Conservation (phyloP, 805 yeast species). For the Candida xiaguanensis region DNA sequence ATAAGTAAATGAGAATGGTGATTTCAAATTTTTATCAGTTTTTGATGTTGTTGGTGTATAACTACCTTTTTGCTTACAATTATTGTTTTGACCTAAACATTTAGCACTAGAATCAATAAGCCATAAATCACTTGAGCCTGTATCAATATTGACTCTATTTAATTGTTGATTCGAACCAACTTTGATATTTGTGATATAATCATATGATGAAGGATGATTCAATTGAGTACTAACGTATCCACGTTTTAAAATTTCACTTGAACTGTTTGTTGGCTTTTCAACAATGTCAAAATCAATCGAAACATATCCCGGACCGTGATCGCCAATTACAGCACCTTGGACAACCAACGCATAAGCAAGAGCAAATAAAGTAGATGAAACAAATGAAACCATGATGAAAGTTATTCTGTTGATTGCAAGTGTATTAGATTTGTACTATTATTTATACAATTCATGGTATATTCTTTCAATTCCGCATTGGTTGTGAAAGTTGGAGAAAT, state of each 20-base stretch:
- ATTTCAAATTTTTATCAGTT: constrained; percentile 2
- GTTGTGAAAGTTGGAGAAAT: no score
- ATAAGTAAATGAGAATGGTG: constrained; percentile 10
- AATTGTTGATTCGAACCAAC: constrained; percentile 14
- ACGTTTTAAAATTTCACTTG: no score
- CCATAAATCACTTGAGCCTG: constrained; percentile 27
- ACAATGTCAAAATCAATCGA: constrained; percentile 7
- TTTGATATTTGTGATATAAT: no score
- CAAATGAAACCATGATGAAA: constrained; percentile 7
- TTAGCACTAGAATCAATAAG: constrained; percentile 21
- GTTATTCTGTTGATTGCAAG: no score
- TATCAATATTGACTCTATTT: constrained; percentile 19
- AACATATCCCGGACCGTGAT: constrained; percentile 2
- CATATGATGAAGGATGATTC: no score
- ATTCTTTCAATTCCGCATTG: no score
- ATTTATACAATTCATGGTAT: no score
- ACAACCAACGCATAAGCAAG: constrained; percentile 9
- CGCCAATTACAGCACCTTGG: constrained; percentile 6
- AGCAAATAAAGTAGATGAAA: constrained; percentile 2
- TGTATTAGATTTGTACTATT: no score
- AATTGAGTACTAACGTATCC: no score
- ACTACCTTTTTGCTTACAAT: constrained; percentile 4
- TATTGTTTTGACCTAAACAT: constrained; percentile 10
- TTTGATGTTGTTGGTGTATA: constrained; percentile 3
- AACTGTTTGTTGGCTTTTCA: not conserved